Base-by-base conservation (phyloP, 768 basidiomycete species). In the Kwoniella dejecticola region DNA sequence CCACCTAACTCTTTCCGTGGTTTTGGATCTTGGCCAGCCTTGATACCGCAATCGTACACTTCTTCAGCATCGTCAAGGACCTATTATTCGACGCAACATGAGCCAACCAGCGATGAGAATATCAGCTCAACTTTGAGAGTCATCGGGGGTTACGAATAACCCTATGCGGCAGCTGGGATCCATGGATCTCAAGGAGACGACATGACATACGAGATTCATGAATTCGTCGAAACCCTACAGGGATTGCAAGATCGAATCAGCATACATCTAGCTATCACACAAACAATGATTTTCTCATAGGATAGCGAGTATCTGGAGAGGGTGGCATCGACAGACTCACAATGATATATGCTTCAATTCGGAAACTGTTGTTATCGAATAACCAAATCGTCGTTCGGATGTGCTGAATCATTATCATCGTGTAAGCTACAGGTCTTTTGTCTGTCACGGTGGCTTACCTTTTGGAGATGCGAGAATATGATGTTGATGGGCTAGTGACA, bases 181-280 rank as follows among this genome's bases (percentile, higher is more conserved):
- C n/a, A n/a, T n/a, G n/a, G n/a, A n/a, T n/a, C n/a, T n/a, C n/a
- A n/a, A n/a, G n/a, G n/a, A n/a, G n/a, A n/a, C n/a, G n/a, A n/a
- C n/a, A n/a, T n/a, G n/a, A 53, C 56, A 26, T 57, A 49, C 90
- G 29, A 99, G 81, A 76, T 99, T 99, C 95, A 99, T 99, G 81
- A 97, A 99, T 79, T 99, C 95, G 77, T 99, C 95, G 71, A 99
- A 99, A 40, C 95, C 94, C 95, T 97, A 54, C 15, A 55, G n/a
- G n/a, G 13, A 38, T 47, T 31, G 47, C 41, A 52, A 48, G 42
- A 38, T 31, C 27, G 2, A 29, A 36, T 30, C 17, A 31, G 30
- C 40, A 12, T 44, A 24, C 17, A 41, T 7, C n/a, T 36, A n/a
- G 38, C n/a, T 54, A 13, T 47, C 21, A 50, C 29, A 55, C 15